These are phyloP conservation scores for Xerocomus brunneocitrinus DNA, from an alignment of 768 basidiomycete species.

Conservation along the genomic window DNA sequence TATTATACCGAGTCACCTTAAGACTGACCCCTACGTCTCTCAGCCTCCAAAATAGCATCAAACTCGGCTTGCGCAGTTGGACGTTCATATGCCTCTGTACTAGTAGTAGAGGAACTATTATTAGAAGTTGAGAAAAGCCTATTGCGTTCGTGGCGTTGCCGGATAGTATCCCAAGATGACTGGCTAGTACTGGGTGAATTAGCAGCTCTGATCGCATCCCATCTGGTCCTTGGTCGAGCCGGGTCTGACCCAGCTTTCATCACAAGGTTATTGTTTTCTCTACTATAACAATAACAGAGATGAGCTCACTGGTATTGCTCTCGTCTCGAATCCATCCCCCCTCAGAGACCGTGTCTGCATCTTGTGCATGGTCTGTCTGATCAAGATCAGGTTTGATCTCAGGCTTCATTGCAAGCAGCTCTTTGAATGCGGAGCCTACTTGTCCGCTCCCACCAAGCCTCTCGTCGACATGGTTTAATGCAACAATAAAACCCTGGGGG, in stretches of 20 bases:
- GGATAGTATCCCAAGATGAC: conserved; percentile 67
- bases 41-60: conserved; percentile 55
- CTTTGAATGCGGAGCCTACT: conserved; percentile 21
- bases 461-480: conserved; percentile 29
- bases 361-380: conserved; percentile 1
- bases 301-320: conserved; percentile 11
- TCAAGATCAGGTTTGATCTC: conserved; percentile 8
- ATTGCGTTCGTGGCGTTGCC: conserved; percentile 50
- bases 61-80: conserved; percentile 50
- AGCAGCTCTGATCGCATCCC: conserved; percentile 63
- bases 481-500: conserved; percentile 27
- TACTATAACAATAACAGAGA: neutral
- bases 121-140: conserved; percentile 13
- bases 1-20: conserved; percentile 10
- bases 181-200: conserved; percentile 39
- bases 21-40: conserved; percentile 39
- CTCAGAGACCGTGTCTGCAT: conserved; percentile 8
- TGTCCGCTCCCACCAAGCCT: conserved; percentile 30
- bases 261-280: neutral
- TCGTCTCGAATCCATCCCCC: conserved; percentile 15
- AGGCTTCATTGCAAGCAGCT: conserved; percentile 19
- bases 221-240: conserved; percentile 36
- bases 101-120: conserved; percentile 2
- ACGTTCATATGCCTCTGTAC: conserved; percentile 31
- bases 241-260: conserved; percentile 8